phyloP scores from a whole-genome alignment of 306 rosid genomes.

The Prunus fruticosa region DNA sequence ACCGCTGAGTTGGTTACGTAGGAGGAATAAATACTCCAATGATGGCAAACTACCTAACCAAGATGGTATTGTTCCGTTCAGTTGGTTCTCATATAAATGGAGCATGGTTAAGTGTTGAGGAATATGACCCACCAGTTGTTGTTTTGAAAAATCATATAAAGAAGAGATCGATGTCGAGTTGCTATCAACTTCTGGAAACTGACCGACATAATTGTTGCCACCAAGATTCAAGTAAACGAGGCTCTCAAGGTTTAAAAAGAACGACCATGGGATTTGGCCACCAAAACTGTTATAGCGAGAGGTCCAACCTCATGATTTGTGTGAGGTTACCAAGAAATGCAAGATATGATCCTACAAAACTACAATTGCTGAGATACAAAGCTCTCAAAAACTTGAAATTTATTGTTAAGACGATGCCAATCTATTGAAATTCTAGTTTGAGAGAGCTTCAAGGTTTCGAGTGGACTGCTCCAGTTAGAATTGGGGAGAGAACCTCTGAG shows the following conservation, averaged over 20 bases:
- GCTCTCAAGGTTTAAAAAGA: background rate
- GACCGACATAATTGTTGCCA: background rate
- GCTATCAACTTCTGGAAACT: background rate
- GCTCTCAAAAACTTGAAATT: background rate
- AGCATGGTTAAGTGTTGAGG: background rate
- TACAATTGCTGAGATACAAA: background rate
- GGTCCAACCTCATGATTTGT: background rate
- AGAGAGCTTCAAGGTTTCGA: too few species aligned
- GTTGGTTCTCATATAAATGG: background rate
- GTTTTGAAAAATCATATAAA: background rate
- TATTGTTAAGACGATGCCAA: too few species aligned
- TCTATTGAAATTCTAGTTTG: too few species aligned
- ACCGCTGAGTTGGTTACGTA: background rate
- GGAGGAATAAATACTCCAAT: background rate
- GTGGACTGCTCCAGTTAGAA: too few species aligned
- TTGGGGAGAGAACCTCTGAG: too few species aligned
- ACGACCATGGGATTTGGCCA: background rate
- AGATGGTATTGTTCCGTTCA: slow-evolving; percentile 18
- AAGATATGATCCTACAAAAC: background rate
- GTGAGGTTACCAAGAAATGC: background rate
- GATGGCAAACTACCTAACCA: slow-evolving; percentile 14
- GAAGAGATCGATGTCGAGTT: background rate
- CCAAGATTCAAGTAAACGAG: background rate
- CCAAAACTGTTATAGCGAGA: background rate
- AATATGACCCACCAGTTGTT: background rate